These are phyloP conservation scores for Phlegmacium glaucopus DNA, from an alignment of 768 basidiomycete genomes.

Conservation along the genomic window DNA sequence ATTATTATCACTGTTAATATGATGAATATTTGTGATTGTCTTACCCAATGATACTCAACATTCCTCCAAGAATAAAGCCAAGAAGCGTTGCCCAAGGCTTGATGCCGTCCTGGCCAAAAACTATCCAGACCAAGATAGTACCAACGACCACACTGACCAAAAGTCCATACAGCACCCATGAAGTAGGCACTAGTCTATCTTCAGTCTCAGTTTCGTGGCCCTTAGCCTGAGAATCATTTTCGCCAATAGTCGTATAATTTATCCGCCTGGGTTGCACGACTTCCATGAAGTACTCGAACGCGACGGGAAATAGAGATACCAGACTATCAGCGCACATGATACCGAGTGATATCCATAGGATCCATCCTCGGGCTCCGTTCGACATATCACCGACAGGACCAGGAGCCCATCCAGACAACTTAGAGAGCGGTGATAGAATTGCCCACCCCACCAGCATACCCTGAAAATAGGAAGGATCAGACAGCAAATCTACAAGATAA, in stretches of 20 bases:
- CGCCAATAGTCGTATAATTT: conserved; percentile 20
- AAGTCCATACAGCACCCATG: conserved; percentile 76
- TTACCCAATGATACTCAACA: conserved; percentile 83
- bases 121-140: conserved; percentile 77
- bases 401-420: conserved; percentile 85
- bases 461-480: conserved; percentile 32
- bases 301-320: conserved; percentile 79
- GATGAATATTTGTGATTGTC: neutral
- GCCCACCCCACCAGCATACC: conserved; percentile 99
- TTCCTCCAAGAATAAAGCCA: conserved; percentile 77
- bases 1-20: no score
- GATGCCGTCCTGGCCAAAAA: conserved; percentile 91
- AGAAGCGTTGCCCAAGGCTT: conserved; percentile 92
- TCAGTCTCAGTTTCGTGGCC: conserved; percentile 72
- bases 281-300: conserved; percentile 47
- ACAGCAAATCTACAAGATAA: neutral
- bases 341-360: conserved; percentile 93
- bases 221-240: conserved; percentile 23
- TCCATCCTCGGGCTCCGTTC: conserved; percentile 90
- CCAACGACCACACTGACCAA: conserved; percentile 60
- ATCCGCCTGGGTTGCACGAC: conserved; percentile 22
- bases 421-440: conserved; percentile 85
- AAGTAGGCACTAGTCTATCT: conserved; percentile 75
- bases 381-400: conserved; percentile 87
- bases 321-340: conserved; percentile 94